Evolutionary conservation across 2,329 filamentous ascomycete genomes (phyloP), one percentile per base, ranked within the genome.

Genomic region (Hymenoscyphus scutula): DNA sequence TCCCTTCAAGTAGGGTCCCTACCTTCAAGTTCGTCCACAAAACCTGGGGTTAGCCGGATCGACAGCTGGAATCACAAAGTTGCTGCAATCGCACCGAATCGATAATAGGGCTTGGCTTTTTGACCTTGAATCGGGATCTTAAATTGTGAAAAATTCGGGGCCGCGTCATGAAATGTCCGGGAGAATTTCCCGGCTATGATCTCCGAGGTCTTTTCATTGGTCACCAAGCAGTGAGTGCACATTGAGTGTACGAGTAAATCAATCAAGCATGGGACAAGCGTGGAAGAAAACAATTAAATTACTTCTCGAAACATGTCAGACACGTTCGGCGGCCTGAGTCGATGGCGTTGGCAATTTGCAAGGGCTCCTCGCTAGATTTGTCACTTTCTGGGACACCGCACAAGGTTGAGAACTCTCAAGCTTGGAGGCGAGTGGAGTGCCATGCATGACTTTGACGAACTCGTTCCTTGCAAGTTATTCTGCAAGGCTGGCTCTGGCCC

Each of bases 351-450:
- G 41, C n/a, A 48, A 41, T 19, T 48, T 48, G 41, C 41, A 48
- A 48, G 41, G 41, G 11, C 1, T 19, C 8, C 41, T 48, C 41
- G 41, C 41, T 48, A 48, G 41, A 6, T 48, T 48, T 23, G 6
- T 48, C 17, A 48, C 19, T 3, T 19, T 48, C 60, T 65, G 60
- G 62, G 63, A 64, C 45, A 67, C 65, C 65, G 64, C 63, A 64
- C 60, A 48, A 30, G 59, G 60, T 30, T 56, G 15, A 41, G 23
- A 34, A 34, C 19, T 56, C 53, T 59, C 56, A 51, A 60, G 27
- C 45, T 59, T 65, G 63, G 65, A 67, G 61, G 66, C 65, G 62
- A 66, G 58, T 61, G 60, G 62, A 61, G 59, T 60, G 53, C 15
- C 48, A 6, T 59, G 58, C 53, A 51, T 62, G 56, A 58, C 34